phyloP scores from a whole-genome alignment of 192 early-diverging fungal species.

The Coemansia sp. region DNA sequence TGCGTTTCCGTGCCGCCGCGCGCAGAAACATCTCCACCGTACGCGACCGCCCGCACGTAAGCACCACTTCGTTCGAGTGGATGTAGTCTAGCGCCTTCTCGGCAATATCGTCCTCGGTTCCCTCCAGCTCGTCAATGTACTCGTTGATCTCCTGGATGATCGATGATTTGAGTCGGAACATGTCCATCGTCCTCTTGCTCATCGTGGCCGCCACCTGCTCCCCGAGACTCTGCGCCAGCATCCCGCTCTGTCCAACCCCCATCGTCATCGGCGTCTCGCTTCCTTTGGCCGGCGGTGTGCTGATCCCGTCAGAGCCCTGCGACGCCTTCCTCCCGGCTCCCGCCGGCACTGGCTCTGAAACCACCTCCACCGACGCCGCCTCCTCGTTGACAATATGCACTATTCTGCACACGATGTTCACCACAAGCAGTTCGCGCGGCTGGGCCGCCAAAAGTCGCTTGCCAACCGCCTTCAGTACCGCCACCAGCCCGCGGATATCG shows the following conservation, averaged over 20 bases:
- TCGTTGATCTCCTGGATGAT: constrained; percentile 85
- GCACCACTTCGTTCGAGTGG: constrained; percentile 93
- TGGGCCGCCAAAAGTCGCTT: constrained; percentile 71
- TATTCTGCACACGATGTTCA: constrained; percentile 83
- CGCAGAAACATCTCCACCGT: constrained; percentile 86
- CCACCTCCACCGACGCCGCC: constrained; percentile 23
- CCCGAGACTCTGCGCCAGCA: constrained; percentile 51
- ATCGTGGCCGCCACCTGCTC: constrained; percentile 56
- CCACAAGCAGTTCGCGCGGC: constrained; percentile 80
- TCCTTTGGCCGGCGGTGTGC: constrained; percentile 24
- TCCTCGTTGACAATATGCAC: constrained; percentile 80
- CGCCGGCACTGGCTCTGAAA: background rate
- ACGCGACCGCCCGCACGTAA: constrained; percentile 87
- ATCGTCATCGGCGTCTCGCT: constrained; percentile 33
- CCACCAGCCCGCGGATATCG: constrained; percentile 60
- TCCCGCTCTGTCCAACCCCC: constrained; percentile 26
- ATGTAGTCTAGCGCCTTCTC: constrained; percentile 88
- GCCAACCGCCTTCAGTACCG: constrained; percentile 70
- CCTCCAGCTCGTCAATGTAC: constrained; percentile 84
- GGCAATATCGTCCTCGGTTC: constrained; percentile 74
- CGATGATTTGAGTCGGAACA: constrained; percentile 64
- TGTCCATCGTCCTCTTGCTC: constrained; percentile 36
- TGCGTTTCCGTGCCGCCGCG: constrained; percentile 78
- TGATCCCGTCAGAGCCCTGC: constrained; percentile 7
- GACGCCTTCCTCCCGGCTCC: background rate